phyloP scores from a whole-genome alignment of 768 basidiomycete genomes.

The Amanita brunnescens region DNA sequence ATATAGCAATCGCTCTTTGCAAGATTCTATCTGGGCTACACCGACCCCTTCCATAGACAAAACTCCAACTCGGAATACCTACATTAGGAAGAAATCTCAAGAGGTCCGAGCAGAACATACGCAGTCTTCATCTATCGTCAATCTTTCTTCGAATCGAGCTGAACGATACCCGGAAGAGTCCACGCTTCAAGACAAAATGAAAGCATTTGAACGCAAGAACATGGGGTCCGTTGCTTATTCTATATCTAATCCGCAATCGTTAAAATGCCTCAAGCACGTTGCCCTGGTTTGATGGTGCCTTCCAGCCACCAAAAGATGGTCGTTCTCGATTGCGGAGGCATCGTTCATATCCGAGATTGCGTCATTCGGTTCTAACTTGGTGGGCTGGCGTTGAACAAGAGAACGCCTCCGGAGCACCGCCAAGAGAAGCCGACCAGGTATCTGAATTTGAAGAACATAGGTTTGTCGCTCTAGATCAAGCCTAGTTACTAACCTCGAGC shows the following conservation, averaged over 20 bases:
- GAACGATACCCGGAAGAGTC: background rate
- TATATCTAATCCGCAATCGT: too few species aligned
- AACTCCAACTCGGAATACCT: background rate
- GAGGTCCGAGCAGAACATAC: background rate
- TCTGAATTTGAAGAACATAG: slow-evolving; percentile 5
- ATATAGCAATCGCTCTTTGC: slow-evolving; percentile 5
- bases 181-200: slow-evolving; percentile 2
- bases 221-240: slow-evolving; percentile 3
- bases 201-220: slow-evolving; percentile 6
- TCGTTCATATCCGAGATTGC: slow-evolving; percentile 5
- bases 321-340: background rate
- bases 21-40: slow-evolving; percentile 6
- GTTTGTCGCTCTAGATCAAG: background rate
- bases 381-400: slow-evolving; percentile 7
- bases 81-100: background rate
- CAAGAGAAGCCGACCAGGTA: background rate
- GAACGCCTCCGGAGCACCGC: background rate
- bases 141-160: slow-evolving; percentile 4
- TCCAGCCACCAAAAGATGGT: background rate
- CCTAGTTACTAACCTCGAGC: background rate
- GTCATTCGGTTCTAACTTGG: slow-evolving; percentile 5
- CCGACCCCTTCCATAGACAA: background rate
- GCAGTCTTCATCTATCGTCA: background rate
- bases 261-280: background rate
- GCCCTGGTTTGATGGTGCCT: background rate